A percentile compares a stretch with the other conserved stretches of the same genome.
Conservation (phyloP, 2,329 filamentous ascomycete species). For the Celoporthe dispersa region DNA sequence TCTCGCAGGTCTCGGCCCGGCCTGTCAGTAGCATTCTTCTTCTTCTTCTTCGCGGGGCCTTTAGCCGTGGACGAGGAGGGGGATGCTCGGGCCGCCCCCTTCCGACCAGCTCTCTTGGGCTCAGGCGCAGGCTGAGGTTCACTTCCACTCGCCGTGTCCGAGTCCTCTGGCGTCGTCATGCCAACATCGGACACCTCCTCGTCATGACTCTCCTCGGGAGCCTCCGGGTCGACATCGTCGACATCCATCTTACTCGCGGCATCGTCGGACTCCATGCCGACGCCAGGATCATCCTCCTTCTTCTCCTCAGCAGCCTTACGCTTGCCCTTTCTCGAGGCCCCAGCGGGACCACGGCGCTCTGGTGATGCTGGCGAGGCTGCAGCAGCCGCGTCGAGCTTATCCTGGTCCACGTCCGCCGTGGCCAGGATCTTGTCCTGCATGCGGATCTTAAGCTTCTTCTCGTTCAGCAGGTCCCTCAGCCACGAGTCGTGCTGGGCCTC, state of each 20-base stretch:
- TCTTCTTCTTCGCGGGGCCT: not conserved
- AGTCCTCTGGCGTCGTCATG: constrained; percentile 20
- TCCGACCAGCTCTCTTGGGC: constrained; percentile 14
- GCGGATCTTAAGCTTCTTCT: constrained; percentile 80
- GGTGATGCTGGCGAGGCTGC: constrained; percentile 2
- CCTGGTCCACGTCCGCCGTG: constrained; percentile 41
- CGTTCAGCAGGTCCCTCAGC: constrained; percentile 72
- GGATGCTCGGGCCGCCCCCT: constrained; percentile 8
- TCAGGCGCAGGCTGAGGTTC: constrained; percentile 1
- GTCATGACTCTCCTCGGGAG: constrained; percentile 13
- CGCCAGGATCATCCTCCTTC: not conserved
- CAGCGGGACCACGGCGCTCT: constrained; percentile 5
- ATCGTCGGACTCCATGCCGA: constrained; percentile 6
- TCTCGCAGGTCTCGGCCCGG: constrained; percentile 16
- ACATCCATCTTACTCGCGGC: constrained; percentile 22
- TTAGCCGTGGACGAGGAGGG: constrained; percentile 10
- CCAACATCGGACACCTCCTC: constrained; percentile 11
- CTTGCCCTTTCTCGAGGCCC: constrained; percentile 24
- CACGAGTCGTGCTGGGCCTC: constrained; percentile 71
- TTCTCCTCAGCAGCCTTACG: constrained; percentile 24
- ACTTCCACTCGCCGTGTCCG: constrained; percentile 25
- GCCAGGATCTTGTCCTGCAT: constrained; percentile 69
- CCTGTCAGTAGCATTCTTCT: not conserved
- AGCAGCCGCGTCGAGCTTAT: constrained; percentile 13
- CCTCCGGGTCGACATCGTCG: constrained; percentile 17